Percentiles rank a stretch among this genome's conserved stretches.
phyloP scores from a whole-genome alignment of 1,284 basidiomycete genomes.

The Sutorius eximius region DNA sequence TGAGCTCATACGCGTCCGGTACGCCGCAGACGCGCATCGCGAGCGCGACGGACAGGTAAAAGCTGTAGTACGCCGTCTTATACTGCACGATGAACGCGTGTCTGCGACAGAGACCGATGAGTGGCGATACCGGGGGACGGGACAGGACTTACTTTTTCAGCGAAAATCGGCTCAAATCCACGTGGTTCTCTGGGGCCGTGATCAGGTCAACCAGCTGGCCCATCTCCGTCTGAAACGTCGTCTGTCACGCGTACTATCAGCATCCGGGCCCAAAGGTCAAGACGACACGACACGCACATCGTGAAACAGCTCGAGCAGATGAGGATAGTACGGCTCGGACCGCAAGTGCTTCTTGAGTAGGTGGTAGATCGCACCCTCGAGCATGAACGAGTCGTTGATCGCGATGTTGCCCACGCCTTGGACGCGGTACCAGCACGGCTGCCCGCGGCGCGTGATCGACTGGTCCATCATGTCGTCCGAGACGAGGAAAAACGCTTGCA shows the following conservation, averaged over 20 bases:
- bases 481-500: slow-evolving; percentile 98
- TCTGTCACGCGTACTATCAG: neutral
- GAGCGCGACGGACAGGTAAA: slow-evolving; percentile 96
- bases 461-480: slow-evolving; percentile 98
- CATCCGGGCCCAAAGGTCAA: too few relatives aligned
- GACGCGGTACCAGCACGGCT: slow-evolving; percentile 93
- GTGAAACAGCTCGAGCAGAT: slow-evolving; percentile 89
- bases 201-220: slow-evolving; percentile 96
- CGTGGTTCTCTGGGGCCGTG: slow-evolving; percentile 88
- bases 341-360: slow-evolving; percentile 91
- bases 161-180: slow-evolving; percentile 89
- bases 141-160: slow-evolving; percentile 44
- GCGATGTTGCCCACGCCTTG: slow-evolving; percentile 82
- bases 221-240: slow-evolving; percentile 91
- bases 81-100: slow-evolving; percentile 94
- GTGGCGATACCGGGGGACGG: neutral
- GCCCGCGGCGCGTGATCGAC: slow-evolving; percentile 93
- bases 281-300: slow-evolving; percentile 41
- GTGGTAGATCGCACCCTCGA: slow-evolving; percentile 92
- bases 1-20: slow-evolving; percentile 48
- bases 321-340: slow-evolving; percentile 78
- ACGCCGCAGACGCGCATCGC: slow-evolving; percentile 85
- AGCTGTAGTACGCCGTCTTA: slow-evolving; percentile 98
- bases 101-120: slow-evolving; percentile 39
- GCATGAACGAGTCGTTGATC: slow-evolving; percentile 97